Base-by-base conservation (phyloP, 352 stramenopile species). In the Phytophthora sansomeana region DNA sequence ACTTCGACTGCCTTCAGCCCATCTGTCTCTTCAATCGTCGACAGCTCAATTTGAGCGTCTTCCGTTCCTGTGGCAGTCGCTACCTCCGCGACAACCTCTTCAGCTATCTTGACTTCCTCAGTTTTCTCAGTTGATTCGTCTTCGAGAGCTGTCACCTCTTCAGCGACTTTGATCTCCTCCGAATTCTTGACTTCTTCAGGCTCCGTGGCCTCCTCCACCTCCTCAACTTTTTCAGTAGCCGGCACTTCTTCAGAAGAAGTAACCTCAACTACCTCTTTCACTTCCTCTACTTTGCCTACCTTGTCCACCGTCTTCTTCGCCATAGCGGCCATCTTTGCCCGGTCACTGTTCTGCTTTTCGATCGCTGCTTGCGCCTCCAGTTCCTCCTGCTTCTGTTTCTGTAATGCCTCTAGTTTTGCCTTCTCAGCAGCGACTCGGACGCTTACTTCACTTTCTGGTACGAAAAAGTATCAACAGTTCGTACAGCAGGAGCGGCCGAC, bases 391-490 rank as follows among this genome's bases (percentile, higher is more conserved):
- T 80, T 80, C 36, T 79, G 59, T 33, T 78, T 82, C 41, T 79
- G 71, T 7, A 82, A 32, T 17, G 74, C 74, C 58, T 82, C 74
- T 5, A 82, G 61, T 52, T 81, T 80, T 16, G 60, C 55, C 50
- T 78, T 81, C 58, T 81, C 74, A n/a, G 70, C 67, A n/a, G 66
- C 64, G 3, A 81, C 74, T 11, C 66, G 69, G 19, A 81, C 60
- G 24, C 65, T 81, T 6, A 71, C 65, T 49, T 78, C 73, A 6
- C 69, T 74, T 28, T 75, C 72, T 16, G 72, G 51, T 14, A 69
- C 58, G 56, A 78, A 76, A 49, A 81, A 81, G 69, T 81, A 17
- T 78, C 73, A 33, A 81, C 67, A 0, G 70, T 73, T 5, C 68
- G 50, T n/a, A 67, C 57, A 3, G 50, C 43, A 28, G 56, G 56